These are phyloP conservation scores for Suillus fuscotomentosus DNA, from an alignment of 768 basidiomycete genomes.

Conservation along the genomic window DNA sequence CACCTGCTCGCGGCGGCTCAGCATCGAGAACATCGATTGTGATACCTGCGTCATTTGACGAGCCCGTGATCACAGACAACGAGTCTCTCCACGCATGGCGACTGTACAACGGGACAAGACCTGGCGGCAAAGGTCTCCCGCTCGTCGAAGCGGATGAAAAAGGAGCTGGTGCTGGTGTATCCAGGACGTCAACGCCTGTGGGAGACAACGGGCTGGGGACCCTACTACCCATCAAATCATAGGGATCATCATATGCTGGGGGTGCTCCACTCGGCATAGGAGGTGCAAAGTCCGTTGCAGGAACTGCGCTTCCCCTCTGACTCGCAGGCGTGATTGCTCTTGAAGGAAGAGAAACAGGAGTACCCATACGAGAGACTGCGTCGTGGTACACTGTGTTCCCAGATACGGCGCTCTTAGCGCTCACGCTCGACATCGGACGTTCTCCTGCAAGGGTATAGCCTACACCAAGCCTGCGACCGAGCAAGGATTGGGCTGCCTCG, in stretches of 20 bases:
- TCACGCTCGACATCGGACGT: slow-evolving; percentile 59
- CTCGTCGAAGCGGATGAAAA: slow-evolving; percentile 39
- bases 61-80: slow-evolving; percentile 30
- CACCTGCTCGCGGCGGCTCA: slow-evolving; percentile 60
- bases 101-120: slow-evolving; percentile 31
- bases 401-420: slow-evolving; percentile 49
- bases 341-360: slow-evolving; percentile 41
- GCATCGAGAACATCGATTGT: slow-evolving; percentile 67
- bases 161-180: slow-evolving; percentile 58
- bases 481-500: slow-evolving; percentile 43
- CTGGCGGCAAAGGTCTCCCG: slow-evolving; percentile 34
- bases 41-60: slow-evolving; percentile 31
- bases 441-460: slow-evolving; percentile 39
- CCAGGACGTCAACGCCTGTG: slow-evolving; percentile 44
- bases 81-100: slow-evolving; percentile 35
- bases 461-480: slow-evolving; percentile 32
- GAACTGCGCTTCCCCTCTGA: slow-evolving; percentile 15
- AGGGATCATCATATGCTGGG: slow-evolving; percentile 33
- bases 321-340: slow-evolving; percentile 48
- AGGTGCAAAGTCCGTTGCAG: slow-evolving; percentile 10
- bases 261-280: slow-evolving; percentile 25
- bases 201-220: slow-evolving; percentile 25
- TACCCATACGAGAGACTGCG: slow-evolving; percentile 46
- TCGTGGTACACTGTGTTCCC: slow-evolving; percentile 65
- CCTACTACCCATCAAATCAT: slow-evolving; percentile 24